A percentile compares a stretch with the other conserved stretches of the same genome.
phyloP scores from a whole-genome alignment of 2,329 filamentous ascomycete species.

The Davidsoniella eucalypti region DNA sequence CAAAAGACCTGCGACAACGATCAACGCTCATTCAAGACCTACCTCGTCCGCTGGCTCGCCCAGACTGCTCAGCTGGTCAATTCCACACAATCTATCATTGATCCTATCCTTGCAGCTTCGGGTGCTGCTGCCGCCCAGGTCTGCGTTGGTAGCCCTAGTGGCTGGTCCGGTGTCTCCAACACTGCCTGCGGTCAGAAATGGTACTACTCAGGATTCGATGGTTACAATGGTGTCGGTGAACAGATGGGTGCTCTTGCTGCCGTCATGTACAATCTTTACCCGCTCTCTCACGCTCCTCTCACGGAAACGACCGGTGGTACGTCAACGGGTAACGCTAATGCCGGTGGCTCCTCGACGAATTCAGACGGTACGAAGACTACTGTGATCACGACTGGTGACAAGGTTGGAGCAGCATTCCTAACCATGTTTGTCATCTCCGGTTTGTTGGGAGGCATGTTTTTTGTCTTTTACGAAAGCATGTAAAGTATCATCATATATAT shows the following conservation, averaged over 20 bases:
- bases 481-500: slow-evolving; percentile 11
- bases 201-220: slow-evolving; percentile 38
- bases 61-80: slow-evolving; percentile 38
- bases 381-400: slow-evolving; percentile 32
- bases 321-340: slow-evolving; percentile 28
- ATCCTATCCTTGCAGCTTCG: slow-evolving; percentile 32
- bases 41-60: slow-evolving; percentile 51
- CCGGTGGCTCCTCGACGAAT: slow-evolving; percentile 21
- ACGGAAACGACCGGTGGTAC: slow-evolving; percentile 43
- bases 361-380: slow-evolving; percentile 20
- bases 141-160: slow-evolving; percentile 30
- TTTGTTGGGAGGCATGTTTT: slow-evolving; percentile 32
- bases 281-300: slow-evolving; percentile 26
- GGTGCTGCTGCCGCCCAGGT: slow-evolving; percentile 35
- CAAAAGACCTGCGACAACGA: slow-evolving; percentile 47
- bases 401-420: slow-evolving; percentile 38
- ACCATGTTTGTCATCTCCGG: slow-evolving; percentile 34
- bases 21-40: slow-evolving; percentile 62
- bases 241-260: slow-evolving; percentile 53
- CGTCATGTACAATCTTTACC: slow-evolving; percentile 42
- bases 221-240: slow-evolving; percentile 44
- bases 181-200: slow-evolving; percentile 54
- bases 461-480: slow-evolving; percentile 20
- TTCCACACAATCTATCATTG: slow-evolving; percentile 31
- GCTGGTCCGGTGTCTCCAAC: slow-evolving; percentile 35